Evolutionary conservation across 306 rosid genomes (phyloP), one percentile per base, ranked within the genome.

Genomic region (Trifolium pratense): DNA sequence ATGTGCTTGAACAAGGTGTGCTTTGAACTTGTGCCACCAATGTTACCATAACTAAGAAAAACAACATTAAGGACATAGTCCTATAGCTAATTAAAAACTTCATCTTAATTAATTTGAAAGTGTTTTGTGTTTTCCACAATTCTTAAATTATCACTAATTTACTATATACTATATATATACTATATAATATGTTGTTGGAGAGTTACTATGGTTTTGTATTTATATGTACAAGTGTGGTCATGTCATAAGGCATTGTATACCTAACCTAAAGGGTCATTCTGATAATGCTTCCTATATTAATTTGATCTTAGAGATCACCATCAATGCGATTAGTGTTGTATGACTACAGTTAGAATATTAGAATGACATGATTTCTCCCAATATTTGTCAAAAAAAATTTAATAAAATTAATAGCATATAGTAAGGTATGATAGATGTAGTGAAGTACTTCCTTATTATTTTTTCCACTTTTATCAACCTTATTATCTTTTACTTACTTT

Each of bases 1-100:
- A 88, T 0, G 97, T 91, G 86, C 86, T 87, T 36, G 87, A 18
- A 53, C 99, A 94, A 9, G 84, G 37, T 25, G 1, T 68, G 45
- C 73, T 71, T 67, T 88, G 70, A 31, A 81, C 89, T 79, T 82
- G 77, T 74, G 25, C 80, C 66, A 68, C 81, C 53, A 84, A 61
- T 45, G 74, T 49, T 58, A 64, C 59, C 78, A 81, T 40, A 0
- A 76, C 29, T 65, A 82, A 53, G 53, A 83, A 42, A 21, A 79
- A 16, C 36, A 75, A 53, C 23, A 89, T 23, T 66, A 82, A 14
- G 52, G 82, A 63, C 56, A 83, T 16, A 5, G 66, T 34, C 77
- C 25, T 67, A 6, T 60, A 32, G 18, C 83, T 71, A 1, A 16
- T 71, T 0, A 9, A 58, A 39, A 40, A 56, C 86, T 78, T 86